phyloP scores from a whole-genome alignment of 2,329 filamentous ascomycete genomes.

The Aspergillus sergii region DNA sequence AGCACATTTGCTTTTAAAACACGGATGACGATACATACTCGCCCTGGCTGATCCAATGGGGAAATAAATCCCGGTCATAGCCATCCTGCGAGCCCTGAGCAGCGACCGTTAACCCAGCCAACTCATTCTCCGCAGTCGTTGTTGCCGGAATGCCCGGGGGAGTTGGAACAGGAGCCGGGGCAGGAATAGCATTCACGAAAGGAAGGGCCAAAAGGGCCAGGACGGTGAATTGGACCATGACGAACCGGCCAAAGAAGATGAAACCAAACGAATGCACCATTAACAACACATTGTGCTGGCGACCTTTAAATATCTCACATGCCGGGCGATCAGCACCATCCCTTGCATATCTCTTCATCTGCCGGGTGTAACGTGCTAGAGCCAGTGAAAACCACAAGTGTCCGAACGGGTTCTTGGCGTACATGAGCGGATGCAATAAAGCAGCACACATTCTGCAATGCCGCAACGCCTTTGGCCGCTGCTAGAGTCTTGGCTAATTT shows the following conservation, averaged over 20 bases:
- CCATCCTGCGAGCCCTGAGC: conserved; percentile 56
- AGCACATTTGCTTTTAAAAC: background rate
- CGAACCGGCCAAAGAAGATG: background rate
- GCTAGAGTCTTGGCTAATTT: background rate
- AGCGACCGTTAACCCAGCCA: conserved; percentile 62
- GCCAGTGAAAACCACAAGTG: conserved; percentile 1
- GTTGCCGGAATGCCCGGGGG: conserved; percentile 66
- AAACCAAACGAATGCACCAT: background rate
- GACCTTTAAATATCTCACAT: background rate
- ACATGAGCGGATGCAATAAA: background rate
- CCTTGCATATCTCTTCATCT: conserved; percentile 3
- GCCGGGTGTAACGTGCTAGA: background rate
- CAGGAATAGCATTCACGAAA: conserved; percentile 19
- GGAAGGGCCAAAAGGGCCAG: conserved; percentile 22
- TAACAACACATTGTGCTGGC: background rate
- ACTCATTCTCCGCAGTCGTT: conserved; percentile 58
- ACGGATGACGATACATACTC: conserved; percentile 41
- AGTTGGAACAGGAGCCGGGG: conserved; percentile 34
- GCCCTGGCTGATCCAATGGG: conserved; percentile 64
- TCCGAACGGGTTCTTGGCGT: background rate
- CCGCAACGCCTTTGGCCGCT: background rate
- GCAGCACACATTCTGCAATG: background rate
- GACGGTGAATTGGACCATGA: conserved; percentile 6
- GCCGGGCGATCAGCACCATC: background rate
- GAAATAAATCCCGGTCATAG: conserved; percentile 70